Evolutionary conservation across 768 basidiomycete species (phyloP).

Genomic region (Lactarius evosmus): DNA sequence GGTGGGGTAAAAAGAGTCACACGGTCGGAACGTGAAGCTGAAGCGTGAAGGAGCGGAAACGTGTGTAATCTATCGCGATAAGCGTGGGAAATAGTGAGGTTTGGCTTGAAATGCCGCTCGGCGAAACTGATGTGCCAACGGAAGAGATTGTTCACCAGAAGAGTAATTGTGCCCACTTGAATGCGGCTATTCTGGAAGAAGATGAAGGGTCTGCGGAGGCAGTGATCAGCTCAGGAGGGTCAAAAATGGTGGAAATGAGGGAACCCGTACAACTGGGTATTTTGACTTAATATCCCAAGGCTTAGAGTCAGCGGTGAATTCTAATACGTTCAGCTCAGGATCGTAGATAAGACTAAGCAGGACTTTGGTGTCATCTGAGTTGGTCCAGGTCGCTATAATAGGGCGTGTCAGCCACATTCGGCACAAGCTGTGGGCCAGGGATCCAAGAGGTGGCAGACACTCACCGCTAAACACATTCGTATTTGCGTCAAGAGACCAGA

Average conservation of each 20-base stretch:
- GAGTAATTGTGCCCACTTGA: not conserved
- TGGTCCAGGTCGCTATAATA: not conserved
- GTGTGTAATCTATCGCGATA: not conserved
- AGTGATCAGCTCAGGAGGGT: not conserved
- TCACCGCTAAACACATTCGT: not conserved
- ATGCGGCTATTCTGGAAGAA: too few relatives aligned
- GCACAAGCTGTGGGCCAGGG: not conserved
- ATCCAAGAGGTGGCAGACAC: not conserved
- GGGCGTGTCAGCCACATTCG: not conserved
- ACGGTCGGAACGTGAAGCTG: not conserved
- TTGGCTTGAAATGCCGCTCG: not conserved
- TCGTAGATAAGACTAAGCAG: not conserved
- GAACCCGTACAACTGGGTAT: not conserved
- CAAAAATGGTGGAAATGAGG: not conserved
- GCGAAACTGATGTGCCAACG: not conserved
- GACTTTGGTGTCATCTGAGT: not conserved
- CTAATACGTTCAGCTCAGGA: not conserved
- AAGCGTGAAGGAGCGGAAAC: not conserved
- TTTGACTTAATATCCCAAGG: too few relatives aligned
- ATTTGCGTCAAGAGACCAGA: not conserved
- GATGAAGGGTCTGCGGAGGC: not conserved
- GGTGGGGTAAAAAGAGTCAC: not conserved
- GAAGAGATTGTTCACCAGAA: not conserved
- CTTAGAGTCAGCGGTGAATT: not conserved
- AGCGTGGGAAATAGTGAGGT: not conserved